A percentile compares a stretch with the other conserved stretches of the same genome.
phyloP scores from a whole-genome alignment of 768 basidiomycete genomes.

The Butyriboletus loyo region DNA sequence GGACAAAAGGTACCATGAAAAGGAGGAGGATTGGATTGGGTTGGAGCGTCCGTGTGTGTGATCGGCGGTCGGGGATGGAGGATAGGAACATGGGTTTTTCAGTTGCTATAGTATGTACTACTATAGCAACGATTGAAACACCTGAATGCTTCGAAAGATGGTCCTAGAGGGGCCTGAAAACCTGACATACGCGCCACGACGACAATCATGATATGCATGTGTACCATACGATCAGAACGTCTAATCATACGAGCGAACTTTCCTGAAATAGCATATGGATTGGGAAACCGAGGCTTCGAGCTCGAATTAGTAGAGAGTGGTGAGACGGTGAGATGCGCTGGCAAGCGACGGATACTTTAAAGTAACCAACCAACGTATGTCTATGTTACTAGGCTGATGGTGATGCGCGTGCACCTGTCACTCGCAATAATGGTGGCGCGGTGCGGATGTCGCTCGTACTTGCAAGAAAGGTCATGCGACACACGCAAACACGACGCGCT shows the following conservation, averaged over 20 bases:
- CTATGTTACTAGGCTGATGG: constrained; percentile 16
- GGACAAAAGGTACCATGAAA: not conserved
- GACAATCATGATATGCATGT: constrained; percentile 15
- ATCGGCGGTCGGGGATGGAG: constrained; percentile 3
- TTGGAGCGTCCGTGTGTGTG: no score
- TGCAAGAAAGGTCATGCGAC: constrained; percentile 26
- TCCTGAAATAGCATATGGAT: not conserved
- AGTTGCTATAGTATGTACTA: not conserved
- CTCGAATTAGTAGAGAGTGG: constrained; percentile 1
- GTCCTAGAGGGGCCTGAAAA: not conserved
- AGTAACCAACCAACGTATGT: not conserved
- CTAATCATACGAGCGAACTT: not conserved
- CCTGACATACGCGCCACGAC: not conserved
- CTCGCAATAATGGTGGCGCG: not conserved
- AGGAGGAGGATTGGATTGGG: not conserved
- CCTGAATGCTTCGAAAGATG: not conserved
- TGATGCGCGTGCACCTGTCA: not conserved
- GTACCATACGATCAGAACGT: not conserved
- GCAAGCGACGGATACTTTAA: constrained; percentile 3
- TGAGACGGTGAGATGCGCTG: constrained; percentile 14
- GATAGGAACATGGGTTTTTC: not conserved
- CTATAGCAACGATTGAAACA: constrained; percentile 26
- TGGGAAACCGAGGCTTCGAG: constrained; percentile 7
- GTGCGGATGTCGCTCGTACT: not conserved
- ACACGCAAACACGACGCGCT: constrained; percentile 66